Evolutionary conservation across 352 stramenopile species (phyloP), one percentile per base, ranked within the genome.

Genomic region (Pilasporangium apinafurcum): DNA sequence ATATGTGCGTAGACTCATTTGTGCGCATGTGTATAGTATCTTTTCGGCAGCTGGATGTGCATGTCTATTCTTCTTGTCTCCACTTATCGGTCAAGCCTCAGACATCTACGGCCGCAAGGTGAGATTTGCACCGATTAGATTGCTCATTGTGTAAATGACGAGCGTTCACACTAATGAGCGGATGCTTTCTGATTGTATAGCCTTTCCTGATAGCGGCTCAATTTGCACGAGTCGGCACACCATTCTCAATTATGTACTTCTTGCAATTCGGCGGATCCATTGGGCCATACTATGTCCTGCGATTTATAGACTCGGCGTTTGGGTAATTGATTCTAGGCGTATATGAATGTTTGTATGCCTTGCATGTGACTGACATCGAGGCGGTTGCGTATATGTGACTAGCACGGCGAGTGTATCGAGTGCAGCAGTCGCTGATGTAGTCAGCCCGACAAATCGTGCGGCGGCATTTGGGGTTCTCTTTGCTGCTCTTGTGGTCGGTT

Each of bases 31-130:
- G 25, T 30, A 8, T 41, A 86, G 79, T 34, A 58, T 86, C 26
- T 85, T 86, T 37, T 81, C 71, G n/a, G 62, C 74, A 4, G 38
- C 80, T 24, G 79, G 74, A 14, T 85, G 58, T 1, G 40, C 76
- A 18, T 62, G 67, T 25, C 69, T 85, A 37, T 78, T 92, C 36
- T 63, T 89, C 42, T 30, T 88, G 30, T 79, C 80, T 21, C 70
- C 80, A 14, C 69, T 86, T 28, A 58, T 92, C 2, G 80, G 80
- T 1, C 77, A 86, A 48, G 72, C 69, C 13, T 92, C 80, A 0
- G 80, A 92, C 49, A 46, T 66, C 4, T 83, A 86, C 51, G 80
- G 80, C 20, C 72, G 80, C 39, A 92, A 89, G 74, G 79, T 92
- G 45, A 22, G 40, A 8, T 13, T 14, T 3, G 13, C 24, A 10